Base-by-base conservation (phyloP, 768 basidiomycete species). In the Phlegmacium glaucopus region DNA sequence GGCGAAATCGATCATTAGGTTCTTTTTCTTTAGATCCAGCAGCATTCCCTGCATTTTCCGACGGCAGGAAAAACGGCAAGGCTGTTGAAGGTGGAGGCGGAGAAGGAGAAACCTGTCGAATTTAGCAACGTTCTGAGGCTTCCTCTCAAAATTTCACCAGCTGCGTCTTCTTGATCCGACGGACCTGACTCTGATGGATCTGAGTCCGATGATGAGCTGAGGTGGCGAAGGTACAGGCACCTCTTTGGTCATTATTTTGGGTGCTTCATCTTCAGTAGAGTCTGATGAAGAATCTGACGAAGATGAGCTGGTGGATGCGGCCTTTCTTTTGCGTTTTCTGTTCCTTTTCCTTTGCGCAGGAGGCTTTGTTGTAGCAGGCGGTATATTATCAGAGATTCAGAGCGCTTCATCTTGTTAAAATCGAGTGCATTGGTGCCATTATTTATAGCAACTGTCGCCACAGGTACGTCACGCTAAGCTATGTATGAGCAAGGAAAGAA, bases 401-500 rank as follows among this genome's bases (percentile, higher is more conserved):
- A 22, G 22, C 22, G n/a, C n/a, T n/a, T n/a, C n/a, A n/a, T n/a
- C n/a, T n/a, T n/a, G n/a, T 4, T 34, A 34, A 3, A 34, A 34
- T 53, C 36, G 56, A 1, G 48, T 1, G 94, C 96, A 60, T 98
- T 99, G 47, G 82, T 90, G 13, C 89, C 83, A 58, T 96, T 96
- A 65, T 94, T 93, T 63, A 98, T 97, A 0, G 94, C 95, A 13
- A 97, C 94, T 2, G 95, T 97, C 4, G 96, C 96, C 11, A 95
- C 93, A 4, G 96, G 96, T 49, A 98, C 88, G 13, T 95, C 96
- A 30, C 95, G 82, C 94, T 96, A 44, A 45, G 41, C 27, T 41
- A 18, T 9, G 10, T 18, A 48, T 17, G 48, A 30, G 22, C 29
- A 35, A 13, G 35, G 27, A 25, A 34, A 26, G 35, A 48, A 13